Evolutionary conservation across 2,329 filamentous ascomycete species (phyloP), one percentile per base, ranked within the genome.

Genomic region (Fusarium sp.): DNA sequence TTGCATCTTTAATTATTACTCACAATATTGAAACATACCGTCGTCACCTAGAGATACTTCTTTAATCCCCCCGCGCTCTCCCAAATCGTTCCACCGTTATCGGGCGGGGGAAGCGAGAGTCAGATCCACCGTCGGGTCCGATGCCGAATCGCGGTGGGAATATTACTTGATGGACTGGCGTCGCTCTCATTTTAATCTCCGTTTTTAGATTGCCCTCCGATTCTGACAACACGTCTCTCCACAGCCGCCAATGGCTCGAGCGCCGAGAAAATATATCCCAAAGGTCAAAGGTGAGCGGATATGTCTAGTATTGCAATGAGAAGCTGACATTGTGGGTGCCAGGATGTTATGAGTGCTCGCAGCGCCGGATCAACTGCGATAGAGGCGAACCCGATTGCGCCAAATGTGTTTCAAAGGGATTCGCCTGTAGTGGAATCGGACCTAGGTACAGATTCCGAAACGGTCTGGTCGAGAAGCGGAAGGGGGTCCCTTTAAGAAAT

Each of bases 321-420:
- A 35, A 9, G 24, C 52, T 64, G 37, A 63, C 33, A 8, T 14
- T 14, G 22, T 24, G 43, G 31, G 18, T 11, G 3, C 9, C n/a
- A 79, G 82, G 82, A 11, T 84, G 82, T 65, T 79, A 82, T 35
- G 75, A 83, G 59, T 84, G 82, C 64, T 80, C 80, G 10, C 79
- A 81, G 43, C 80, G 82, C 13, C 81, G 82, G 13, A 81, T 83
- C 24, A 69, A 81, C 59, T 83, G 82, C 63, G 82, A 84, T 65
- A 66, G 75, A n/a, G 74, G 71, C 8, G 70, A 79, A 27, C 82
- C 82, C 3, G 65, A 63, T 7, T 84, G 82, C 59, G 37, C 60
- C 1, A 83, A 83, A 61, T 84, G 82, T 41, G 29, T 72, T 13
- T 77, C 77, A 5, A 79, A 78, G 29, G 80, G 80, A 2, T 65